Percentiles rank a stretch among this genome's conserved stretches.
Evolutionary conservation across 2,329 filamentous ascomycete species (phyloP).

Genomic region (Ascocoryne sarcoides): DNA sequence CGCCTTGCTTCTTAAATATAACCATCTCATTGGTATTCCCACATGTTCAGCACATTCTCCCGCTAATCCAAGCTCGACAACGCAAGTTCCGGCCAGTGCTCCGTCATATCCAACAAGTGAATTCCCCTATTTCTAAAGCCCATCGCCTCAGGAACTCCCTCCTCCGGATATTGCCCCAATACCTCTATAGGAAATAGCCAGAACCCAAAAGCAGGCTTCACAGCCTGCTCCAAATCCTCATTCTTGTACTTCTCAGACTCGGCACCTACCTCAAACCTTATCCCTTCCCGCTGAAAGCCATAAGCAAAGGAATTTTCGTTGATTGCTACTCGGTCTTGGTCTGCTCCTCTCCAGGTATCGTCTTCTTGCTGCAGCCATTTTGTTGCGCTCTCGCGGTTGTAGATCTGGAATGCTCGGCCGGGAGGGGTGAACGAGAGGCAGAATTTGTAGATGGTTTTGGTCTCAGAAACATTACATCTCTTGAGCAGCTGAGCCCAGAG

Average conservation of each 20-base stretch:
- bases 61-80: neutral
- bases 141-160: neutral
- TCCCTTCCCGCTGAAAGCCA: neutral
- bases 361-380: neutral
- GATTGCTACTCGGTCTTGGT: neutral
- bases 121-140: neutral
- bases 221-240: constrained; percentile 1
- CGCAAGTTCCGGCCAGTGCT: neutral
- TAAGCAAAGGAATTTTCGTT: neutral
- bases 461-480: neutral
- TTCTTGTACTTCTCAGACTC: constrained; percentile 2
- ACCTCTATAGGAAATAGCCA: constrained; percentile 5
- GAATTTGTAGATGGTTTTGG: neutral
- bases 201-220: constrained; percentile 5
- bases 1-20: too few relatives aligned
- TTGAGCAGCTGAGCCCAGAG: neutral
- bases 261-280: neutral
- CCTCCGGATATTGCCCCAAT: too few relatives aligned
- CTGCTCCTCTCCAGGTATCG: neutral
- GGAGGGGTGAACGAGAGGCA: neutral
- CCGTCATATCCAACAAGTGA: neutral
- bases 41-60: too few relatives aligned
- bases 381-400: neutral
- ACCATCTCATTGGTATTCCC: too few relatives aligned
- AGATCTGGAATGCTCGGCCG: neutral